These are phyloP conservation scores for Allodekkera sacchari DNA, from an alignment of 805 yeast genomes.

Conservation along the genomic window DNA sequence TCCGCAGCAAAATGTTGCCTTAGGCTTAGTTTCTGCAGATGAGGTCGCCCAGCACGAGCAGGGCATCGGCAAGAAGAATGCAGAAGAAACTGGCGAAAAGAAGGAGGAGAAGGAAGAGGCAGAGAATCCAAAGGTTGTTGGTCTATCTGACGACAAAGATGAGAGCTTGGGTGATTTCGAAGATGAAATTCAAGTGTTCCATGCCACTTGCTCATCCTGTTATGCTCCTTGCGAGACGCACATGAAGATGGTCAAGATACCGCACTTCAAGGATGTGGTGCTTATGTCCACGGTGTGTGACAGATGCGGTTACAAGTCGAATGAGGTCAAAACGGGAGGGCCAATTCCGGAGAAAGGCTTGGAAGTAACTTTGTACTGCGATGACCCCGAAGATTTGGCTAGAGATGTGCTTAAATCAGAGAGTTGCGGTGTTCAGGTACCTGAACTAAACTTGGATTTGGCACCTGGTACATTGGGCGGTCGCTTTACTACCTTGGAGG, in stretches of 20 bases:
- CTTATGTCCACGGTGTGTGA: constrained; percentile 94
- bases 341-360: constrained; percentile 84
- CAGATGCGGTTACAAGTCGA: constrained; percentile 89
- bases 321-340: constrained; percentile 98
- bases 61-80: constrained; percentile 8
- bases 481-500: constrained; percentile 94
- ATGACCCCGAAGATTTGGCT: constrained; percentile 86
- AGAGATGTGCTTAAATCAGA: constrained; percentile 94
- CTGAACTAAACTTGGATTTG: constrained; percentile 84
- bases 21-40: constrained; percentile 73
- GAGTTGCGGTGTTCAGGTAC: constrained; percentile 77
- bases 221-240: constrained; percentile 77
- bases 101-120: constrained; percentile 19
- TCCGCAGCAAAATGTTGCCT: constrained; percentile 76
- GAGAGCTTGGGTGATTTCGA: constrained; percentile 71
- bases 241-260: constrained; percentile 94
- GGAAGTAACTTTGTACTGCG: constrained; percentile 61
- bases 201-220: constrained; percentile 90
- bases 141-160: constrained; percentile 60
- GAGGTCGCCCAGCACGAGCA: constrained; percentile 49
- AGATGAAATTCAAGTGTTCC: constrained; percentile 89
- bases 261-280: constrained; percentile 96
- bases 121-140: constrained; percentile 36
- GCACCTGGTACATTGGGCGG: constrained; percentile 98
- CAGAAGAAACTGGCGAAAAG: constrained; percentile 24